phyloP scores from a whole-genome alignment of 352 stramenopile species.

The Phytopythium vexans region DNA sequence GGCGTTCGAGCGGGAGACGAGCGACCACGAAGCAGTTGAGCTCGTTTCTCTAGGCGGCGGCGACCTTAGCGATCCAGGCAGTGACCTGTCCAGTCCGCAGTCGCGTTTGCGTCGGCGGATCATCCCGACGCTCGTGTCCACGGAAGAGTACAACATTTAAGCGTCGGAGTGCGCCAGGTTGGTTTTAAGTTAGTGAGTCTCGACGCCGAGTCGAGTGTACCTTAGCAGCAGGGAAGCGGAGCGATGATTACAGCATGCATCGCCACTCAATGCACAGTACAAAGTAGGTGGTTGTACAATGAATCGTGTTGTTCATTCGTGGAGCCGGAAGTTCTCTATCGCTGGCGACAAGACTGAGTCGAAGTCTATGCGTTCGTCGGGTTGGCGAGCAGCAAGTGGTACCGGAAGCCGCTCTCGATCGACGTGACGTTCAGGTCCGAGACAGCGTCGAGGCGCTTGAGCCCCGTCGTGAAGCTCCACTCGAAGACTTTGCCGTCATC shows the following conservation, averaged over 20 bases:
- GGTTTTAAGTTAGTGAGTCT: too few species aligned
- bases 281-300: too few species aligned
- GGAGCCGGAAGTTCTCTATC: too few species aligned
- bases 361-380: too few species aligned
- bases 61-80: slow-evolving; percentile 16
- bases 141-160: slow-evolving; percentile 61
- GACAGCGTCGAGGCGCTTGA: slow-evolving; percentile 44
- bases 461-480: slow-evolving; percentile 62
- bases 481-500: slow-evolving; percentile 65
- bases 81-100: slow-evolving; percentile 22
- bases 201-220: too few species aligned
- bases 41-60: slow-evolving; percentile 18
- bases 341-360: too few species aligned
- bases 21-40: slow-evolving; percentile 13
- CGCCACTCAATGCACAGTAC: too few species aligned
- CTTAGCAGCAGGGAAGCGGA: too few species aligned
- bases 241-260: too few species aligned
- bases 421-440: slow-evolving; percentile 36
- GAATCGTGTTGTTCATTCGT: too few species aligned
- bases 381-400: slow-evolving; percentile 64
- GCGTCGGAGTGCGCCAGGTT: too few species aligned
- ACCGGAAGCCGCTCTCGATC: slow-evolving; percentile 76
- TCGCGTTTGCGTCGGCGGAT: slow-evolving; percentile 45
- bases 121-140: slow-evolving; percentile 43
- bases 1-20: slow-evolving; percentile 37